Base-by-base conservation (phyloP, 495 filamentous ascomycete genomes). In the Penicillium crystallinum region DNA sequence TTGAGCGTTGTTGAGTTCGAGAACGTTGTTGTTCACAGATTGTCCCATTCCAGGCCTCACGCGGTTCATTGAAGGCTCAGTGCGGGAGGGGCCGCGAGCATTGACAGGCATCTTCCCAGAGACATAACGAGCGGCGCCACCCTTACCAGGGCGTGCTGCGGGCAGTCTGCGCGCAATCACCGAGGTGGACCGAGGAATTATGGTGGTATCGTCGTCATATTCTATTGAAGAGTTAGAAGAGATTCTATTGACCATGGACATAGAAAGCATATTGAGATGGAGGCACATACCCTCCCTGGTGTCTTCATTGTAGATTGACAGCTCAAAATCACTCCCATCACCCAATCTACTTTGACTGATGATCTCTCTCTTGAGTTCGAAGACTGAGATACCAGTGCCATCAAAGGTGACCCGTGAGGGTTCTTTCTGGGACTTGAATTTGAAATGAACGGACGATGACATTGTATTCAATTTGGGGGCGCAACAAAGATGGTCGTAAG, bases 361-460 rank as follows among this genome's bases (percentile, higher is more conserved):
- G 65, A 99, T 99, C 71, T 96, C 91, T 72, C 92, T 84, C 72
- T 99, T 99, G 65, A 97, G 73, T 69, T 97, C 93, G 75, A 97
- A 99, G 61, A 97, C 93, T 49, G 93, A 95, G 55, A 99, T 96
- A 73, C 89, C 89, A 61, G 93, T 97, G 64, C 93, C 93, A 75
- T 99, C 93, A 74, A 99, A 99, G 61, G 89, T 86, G 53, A 99
- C 89, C 66, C 91, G 80, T 19, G 89, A 87, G 49, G 92, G 89
- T 68, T 97, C 95, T 73, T 92, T 96, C 68, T 93, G 89, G 52
- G 92, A 97, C 79, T 97, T 97, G 87, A 97, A 99, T 76, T 95
- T 96, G 87, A 96, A 97, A 76, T 96, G 97, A 68, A 99, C 91
- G 56, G 91, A 97, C 49, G 95, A 97, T 73, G 91, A 80, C 93